phyloP scores from a whole-genome alignment of 148 eudicot species.

The Nyssa sinensis region DNA sequence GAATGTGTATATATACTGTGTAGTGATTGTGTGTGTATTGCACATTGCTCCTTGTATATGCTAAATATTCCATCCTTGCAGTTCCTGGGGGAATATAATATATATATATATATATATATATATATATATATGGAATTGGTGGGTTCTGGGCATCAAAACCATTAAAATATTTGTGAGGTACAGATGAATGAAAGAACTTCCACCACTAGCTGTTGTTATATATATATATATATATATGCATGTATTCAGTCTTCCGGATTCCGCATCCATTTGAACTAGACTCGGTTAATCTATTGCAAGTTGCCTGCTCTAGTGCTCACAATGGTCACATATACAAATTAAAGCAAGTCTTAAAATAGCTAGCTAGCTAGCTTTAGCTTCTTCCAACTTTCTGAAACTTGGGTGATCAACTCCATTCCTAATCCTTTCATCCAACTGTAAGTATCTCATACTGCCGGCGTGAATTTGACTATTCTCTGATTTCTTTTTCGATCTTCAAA shows the following conservation, averaged over 20 bases:
- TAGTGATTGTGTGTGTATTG: slow-evolving; percentile 14
- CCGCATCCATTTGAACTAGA: slow-evolving; percentile 13
- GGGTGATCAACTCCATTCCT: background rate
- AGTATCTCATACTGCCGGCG: background rate
- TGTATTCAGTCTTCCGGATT: slow-evolving; percentile 14
- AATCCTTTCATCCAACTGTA: background rate
- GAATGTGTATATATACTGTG: too few relatives aligned
- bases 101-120: too few relatives aligned
- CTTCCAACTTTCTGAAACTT: background rate
- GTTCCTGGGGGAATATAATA: too few relatives aligned
- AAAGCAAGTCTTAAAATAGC: background rate
- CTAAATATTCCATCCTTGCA: slow-evolving; percentile 10
- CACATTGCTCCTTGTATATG: background rate
- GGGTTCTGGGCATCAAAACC: slow-evolving; percentile 6
- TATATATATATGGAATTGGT: slow-evolving; percentile 14
- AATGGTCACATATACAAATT: background rate
- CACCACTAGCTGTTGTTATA: slow-evolving; percentile 14
- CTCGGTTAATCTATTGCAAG: background rate
- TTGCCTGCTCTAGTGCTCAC: slow-evolving; percentile 12
- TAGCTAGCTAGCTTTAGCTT: too few relatives aligned
- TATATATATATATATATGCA: slow-evolving; percentile 3
- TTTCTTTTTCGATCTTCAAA: too few relatives aligned
- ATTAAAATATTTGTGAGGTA: too few relatives aligned
- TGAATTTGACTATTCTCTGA: background rate
- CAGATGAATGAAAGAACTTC: too few relatives aligned